Base-by-base conservation (phyloP, 768 basidiomycete genomes). In the Naematelia encephala region DNA sequence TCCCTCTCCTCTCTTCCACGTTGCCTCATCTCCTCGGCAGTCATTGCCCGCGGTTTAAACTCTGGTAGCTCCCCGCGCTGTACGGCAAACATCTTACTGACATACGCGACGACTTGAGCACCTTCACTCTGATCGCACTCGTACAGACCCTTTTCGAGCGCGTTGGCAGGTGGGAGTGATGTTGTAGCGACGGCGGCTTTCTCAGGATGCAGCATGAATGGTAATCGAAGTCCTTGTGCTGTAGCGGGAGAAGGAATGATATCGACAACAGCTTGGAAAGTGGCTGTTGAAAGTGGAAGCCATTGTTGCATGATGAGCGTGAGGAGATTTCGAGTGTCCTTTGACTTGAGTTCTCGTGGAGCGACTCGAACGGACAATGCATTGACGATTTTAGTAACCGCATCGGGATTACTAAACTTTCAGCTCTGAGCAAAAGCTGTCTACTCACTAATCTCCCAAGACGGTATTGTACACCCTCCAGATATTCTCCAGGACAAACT, bases 41-140 rank as follows among this genome's bases (percentile, higher is more conserved):
- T 90, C 48, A 90, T 68, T 16, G 83, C 80, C 66, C 81, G 86
- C 70, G 85, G 85, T 78, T 89, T 90, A 76, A 88, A 86, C 72
- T 92, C 89, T 0, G 94, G 94, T 22, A 99, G 79, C 49, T 92
- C 88, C 56, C 84, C 84, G 21, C 77, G 79, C n/a, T 85, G 79
- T 0, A 97, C 87, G 1, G 92, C 91, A 70, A 98, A 97, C 94
- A 98, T 99, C 77, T 98, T 99, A 82, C 90, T 94, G 48, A 97
- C 88, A 76, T 92, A 96, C 4, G 87, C 94, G 14, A 86, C 84
- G 12, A 91, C 81, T 57, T 79, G 84, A 0, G 87, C 86, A 4
- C 81, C 80, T 1, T 82, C 63, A 1, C 69, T 80, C 1, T 83
- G 82, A 54, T 84, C 84, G 44, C 91, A 89, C 0, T 82, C 75